phyloP scores from a whole-genome alignment of 2,329 filamentous ascomycete genomes.

The Neopestalotiopsis rosae region DNA sequence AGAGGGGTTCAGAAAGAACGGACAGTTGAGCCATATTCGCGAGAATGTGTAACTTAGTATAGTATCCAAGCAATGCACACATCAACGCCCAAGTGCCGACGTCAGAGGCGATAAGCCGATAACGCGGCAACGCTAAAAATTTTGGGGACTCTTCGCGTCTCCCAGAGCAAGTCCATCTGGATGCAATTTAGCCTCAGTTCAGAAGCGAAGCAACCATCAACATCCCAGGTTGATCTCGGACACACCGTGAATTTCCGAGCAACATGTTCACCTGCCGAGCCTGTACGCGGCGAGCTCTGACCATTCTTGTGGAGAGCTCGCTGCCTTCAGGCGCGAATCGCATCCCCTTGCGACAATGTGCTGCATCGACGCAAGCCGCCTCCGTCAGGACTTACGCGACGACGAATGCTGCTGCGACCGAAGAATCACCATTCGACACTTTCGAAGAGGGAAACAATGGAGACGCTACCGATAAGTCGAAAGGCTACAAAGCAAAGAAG shows the following conservation, averaged over 20 bases:
- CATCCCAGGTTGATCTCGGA: neutral
- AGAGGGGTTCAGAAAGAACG: too few relatives aligned
- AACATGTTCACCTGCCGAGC: constrained; percentile 46
- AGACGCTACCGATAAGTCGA: constrained; percentile 25
- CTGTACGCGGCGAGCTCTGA: constrained; percentile 38
- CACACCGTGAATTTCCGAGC: neutral
- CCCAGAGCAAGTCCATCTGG: neutral
- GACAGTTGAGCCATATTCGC: too few relatives aligned
- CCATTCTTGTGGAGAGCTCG: constrained; percentile 24
- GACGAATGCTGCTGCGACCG: constrained; percentile 13
- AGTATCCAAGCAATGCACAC: too few relatives aligned
- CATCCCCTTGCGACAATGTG: constrained; percentile 18
- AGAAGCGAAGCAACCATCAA: neutral
- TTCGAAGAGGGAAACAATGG: neutral
- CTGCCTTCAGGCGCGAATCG: constrained; percentile 21
- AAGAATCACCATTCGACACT: neutral
- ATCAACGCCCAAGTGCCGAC: neutral
- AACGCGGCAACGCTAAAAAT: constrained; percentile 14
- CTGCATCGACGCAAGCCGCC: constrained; percentile 19
- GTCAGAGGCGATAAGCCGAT: constrained; percentile 16
- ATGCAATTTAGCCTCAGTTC: constrained; percentile 11
- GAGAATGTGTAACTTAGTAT: too few relatives aligned
- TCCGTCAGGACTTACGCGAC: constrained; percentile 25
- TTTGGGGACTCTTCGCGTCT: neutral
- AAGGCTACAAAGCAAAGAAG: constrained; percentile 23